Conservation (phyloP, 1,139 yeast species). For the Suhomyces bribrorum region DNA sequence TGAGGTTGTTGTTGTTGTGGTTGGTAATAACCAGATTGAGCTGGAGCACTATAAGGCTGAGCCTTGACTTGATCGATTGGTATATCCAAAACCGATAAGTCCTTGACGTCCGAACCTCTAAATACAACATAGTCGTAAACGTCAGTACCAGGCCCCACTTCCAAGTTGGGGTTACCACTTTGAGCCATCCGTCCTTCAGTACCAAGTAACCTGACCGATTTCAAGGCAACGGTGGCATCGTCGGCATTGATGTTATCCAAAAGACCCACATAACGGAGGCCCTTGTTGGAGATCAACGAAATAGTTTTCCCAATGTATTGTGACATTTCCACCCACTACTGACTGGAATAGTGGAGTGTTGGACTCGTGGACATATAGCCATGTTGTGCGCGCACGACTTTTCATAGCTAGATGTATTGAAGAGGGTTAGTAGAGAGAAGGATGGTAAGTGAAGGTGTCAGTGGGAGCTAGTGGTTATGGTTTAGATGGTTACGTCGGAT, state of each 20-base stretch:
- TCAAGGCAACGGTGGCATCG: constrained; percentile 86
- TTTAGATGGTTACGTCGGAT: background rate
- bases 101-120: constrained; percentile 92
- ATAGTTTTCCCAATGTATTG: constrained; percentile 92
- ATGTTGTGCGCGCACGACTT: constrained; percentile 4
- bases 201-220: constrained; percentile 82
- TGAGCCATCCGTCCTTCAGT: constrained; percentile 82
- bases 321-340: constrained; percentile 51
- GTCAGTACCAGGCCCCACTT: constrained; percentile 72
- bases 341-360: background rate
- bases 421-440: background rate
- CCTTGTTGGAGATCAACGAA: constrained; percentile 83
- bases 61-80: constrained; percentile 57
- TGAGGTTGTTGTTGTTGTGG: constrained; percentile 11
- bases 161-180: constrained; percentile 63
- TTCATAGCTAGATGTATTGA: background rate
- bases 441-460: background rate
- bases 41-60: constrained; percentile 18
- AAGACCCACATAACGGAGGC: constrained; percentile 85
- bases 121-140: constrained; percentile 81
- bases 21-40: constrained; percentile 16
- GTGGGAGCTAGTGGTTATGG: background rate
- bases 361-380: background rate
- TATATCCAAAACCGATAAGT: constrained; percentile 76
- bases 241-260: constrained; percentile 87